phyloP scores from a whole-genome alignment of 768 basidiomycete genomes.

The Russula emetica region DNA sequence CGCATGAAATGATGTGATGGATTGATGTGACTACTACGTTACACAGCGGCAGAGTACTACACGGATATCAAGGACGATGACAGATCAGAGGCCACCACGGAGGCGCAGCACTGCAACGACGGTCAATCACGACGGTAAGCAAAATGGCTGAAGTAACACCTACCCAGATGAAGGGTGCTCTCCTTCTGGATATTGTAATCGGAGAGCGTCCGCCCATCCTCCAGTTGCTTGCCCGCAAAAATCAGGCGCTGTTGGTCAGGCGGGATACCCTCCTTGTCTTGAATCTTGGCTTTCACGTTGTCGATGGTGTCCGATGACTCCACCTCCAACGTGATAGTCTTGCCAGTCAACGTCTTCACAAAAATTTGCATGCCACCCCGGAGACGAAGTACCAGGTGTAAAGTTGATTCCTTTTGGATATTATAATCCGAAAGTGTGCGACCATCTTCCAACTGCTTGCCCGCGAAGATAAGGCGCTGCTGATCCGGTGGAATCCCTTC shows the following conservation, averaged over 20 bases:
- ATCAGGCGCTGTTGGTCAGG: conserved; percentile 87
- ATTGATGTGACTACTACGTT: conserved; percentile 4
- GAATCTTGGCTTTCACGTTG: conserved; percentile 80
- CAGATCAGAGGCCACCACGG: conserved; percentile 57
- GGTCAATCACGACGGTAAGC: neutral
- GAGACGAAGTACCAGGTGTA: conserved; percentile 77
- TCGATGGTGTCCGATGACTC: conserved; percentile 93
- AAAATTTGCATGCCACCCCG: conserved; percentile 92
- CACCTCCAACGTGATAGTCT: conserved; percentile 91
- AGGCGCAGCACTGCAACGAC: conserved; percentile 51
- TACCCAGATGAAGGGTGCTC: conserved; percentile 60
- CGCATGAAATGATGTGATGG: neutral
- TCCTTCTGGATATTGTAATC: conserved; percentile 84
- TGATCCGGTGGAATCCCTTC: conserved; percentile 87
- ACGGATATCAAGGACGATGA: neutral
- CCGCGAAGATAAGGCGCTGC: conserved; percentile 88
- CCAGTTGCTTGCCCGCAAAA: conserved; percentile 92
- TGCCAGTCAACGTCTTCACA: conserved; percentile 83
- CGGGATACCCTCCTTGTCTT: conserved; percentile 80
- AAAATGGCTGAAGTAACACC: neutral
- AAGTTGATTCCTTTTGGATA: conserved; percentile 85
- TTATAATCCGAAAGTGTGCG: conserved; percentile 89
- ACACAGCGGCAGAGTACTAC: neutral
- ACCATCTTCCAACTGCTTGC: conserved; percentile 89
- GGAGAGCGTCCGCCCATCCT: conserved; percentile 84